Conservation (phyloP, 1,139 yeast genomes). For the Candida sp. region DNA sequence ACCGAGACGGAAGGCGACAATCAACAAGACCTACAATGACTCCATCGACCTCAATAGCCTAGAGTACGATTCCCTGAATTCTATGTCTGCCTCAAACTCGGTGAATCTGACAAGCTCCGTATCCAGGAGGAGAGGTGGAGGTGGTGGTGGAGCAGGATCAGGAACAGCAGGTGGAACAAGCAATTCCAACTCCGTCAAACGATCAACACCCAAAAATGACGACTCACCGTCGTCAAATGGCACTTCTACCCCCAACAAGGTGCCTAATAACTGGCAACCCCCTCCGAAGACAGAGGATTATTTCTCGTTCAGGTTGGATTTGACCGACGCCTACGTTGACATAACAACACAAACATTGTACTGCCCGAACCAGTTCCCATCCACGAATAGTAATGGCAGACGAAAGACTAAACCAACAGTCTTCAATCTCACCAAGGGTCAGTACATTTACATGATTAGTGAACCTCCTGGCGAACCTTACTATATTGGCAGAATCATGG, state of each 20-base stretch:
- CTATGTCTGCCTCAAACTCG: constrained; percentile 7
- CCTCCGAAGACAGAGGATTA: constrained; percentile 30
- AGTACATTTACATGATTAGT: constrained; percentile 82
- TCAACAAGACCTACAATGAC: constrained; percentile 47
- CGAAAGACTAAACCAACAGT: constrained; percentile 8
- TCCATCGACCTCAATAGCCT: constrained; percentile 24
- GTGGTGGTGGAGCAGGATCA: too few species aligned
- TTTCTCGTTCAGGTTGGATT: constrained; percentile 40
- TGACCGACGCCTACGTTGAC: constrained; percentile 40
- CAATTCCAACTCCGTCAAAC: not conserved
- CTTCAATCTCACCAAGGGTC: constrained; percentile 51
- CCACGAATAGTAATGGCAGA: constrained; percentile 12
- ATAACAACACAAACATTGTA: constrained; percentile 30
- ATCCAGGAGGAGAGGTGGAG: constrained; percentile 5
- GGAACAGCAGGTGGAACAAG: not conserved
- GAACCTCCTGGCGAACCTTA: constrained; percentile 98
- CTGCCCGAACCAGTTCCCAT: constrained; percentile 35
- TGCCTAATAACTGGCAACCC: constrained; percentile 50
- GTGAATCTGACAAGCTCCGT: constrained; percentile 1
- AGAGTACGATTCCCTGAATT: constrained; percentile 12
- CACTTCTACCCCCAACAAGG: constrained; percentile 8
- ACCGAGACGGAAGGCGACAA: constrained; percentile 51
- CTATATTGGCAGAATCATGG: constrained; percentile 85
- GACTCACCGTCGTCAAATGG: constrained; percentile 1
- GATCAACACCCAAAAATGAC: constrained; percentile 3